Percentiles rank a stretch among this genome's conserved stretches.
phyloP scores from a whole-genome alignment of 441 rosid genomes.

The Aleurites moluccanus region DNA sequence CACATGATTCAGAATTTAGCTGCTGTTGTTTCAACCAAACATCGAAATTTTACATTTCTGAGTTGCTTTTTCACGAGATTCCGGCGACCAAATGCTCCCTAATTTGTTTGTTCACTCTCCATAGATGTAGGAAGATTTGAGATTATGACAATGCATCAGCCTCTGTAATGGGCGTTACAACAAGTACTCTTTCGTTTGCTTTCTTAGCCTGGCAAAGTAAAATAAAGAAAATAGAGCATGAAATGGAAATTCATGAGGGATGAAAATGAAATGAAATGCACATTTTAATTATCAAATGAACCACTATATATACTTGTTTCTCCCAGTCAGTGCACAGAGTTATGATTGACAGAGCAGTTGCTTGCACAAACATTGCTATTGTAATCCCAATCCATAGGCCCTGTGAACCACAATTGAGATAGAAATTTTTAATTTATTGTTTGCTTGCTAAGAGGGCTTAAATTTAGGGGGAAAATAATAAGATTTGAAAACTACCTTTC shows the following conservation, averaged over 20 bases:
- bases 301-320: conserved; percentile 23
- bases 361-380: conserved; percentile 43
- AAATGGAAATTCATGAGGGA: not conserved
- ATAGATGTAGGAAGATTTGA: too few species aligned
- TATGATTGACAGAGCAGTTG: conserved; percentile 33
- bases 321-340: conserved; percentile 32
- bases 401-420: conserved; percentile 16
- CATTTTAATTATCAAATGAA: not conserved
- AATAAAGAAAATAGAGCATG: not conserved
- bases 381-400: conserved; percentile 62
- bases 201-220: conserved; percentile 31
- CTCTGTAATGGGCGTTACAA: not conserved
- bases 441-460: too few species aligned
- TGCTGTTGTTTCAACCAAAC: too few species aligned
- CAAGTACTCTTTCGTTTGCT: conserved; percentile 31
- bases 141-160: not conserved
- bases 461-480: too few species aligned
- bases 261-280: not conserved
- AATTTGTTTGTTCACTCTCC: too few species aligned
- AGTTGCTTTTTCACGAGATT: too few species aligned
- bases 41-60: too few species aligned
- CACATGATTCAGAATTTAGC: too few species aligned
- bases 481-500: conserved; percentile 17
- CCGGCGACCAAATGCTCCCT: too few species aligned
- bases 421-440: too few species aligned